A percentile compares a stretch with the other conserved stretches of the same genome.
These are phyloP conservation scores for Allomyces macrogynus DNA, from an alignment of 192 early-diverging fungal genomes.

Conservation along the genomic window DNA sequence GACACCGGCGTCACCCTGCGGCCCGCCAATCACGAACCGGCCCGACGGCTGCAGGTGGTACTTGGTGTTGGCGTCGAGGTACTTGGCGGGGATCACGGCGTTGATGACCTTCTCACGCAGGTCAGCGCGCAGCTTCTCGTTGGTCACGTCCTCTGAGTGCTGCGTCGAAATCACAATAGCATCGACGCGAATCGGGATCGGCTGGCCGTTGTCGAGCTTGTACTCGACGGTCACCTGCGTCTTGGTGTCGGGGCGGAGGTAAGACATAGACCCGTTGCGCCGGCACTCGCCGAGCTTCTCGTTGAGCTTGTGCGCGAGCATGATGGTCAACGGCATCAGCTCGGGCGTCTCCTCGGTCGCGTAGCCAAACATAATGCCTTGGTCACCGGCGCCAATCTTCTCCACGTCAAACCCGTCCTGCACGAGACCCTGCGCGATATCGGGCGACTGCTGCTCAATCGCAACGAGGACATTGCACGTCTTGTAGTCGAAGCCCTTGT, in stretches of 20 bases:
- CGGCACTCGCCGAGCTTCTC: constrained; percentile 85
- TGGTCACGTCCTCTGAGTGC: constrained; percentile 74
- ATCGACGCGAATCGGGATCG: constrained; percentile 86
- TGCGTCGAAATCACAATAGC: constrained; percentile 95
- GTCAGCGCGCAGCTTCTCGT: constrained; percentile 63
- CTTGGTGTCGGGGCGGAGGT: constrained; percentile 98
- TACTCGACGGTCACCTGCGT: constrained; percentile 99
- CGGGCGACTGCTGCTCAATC: constrained; percentile 99
- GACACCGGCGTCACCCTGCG: constrained; percentile 98
- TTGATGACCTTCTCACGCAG: constrained; percentile 85
- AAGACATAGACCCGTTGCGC: constrained; percentile 66
- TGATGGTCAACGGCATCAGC: constrained; percentile 91
- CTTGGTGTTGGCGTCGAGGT: constrained; percentile 66
- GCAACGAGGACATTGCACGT: constrained; percentile 99
- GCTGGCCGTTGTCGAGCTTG: constrained; percentile 83
- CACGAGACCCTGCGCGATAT: constrained; percentile 93
- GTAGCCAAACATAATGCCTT: constrained; percentile 87
- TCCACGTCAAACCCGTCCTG: constrained; percentile 79
- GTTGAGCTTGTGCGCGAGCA: constrained; percentile 96
- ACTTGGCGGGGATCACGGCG: constrained; percentile 75
- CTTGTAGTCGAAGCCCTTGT: constrained; percentile 99
- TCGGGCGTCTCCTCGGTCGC: constrained; percentile 98
- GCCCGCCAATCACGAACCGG: constrained; percentile 97
- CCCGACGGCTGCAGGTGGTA: constrained; percentile 99
- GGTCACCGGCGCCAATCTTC: constrained; percentile 98